These are phyloP conservation scores for Colletotrichum orchidophilum DNA, from an alignment of 2,329 filamentous ascomycete genomes.

Conservation along the genomic window DNA sequence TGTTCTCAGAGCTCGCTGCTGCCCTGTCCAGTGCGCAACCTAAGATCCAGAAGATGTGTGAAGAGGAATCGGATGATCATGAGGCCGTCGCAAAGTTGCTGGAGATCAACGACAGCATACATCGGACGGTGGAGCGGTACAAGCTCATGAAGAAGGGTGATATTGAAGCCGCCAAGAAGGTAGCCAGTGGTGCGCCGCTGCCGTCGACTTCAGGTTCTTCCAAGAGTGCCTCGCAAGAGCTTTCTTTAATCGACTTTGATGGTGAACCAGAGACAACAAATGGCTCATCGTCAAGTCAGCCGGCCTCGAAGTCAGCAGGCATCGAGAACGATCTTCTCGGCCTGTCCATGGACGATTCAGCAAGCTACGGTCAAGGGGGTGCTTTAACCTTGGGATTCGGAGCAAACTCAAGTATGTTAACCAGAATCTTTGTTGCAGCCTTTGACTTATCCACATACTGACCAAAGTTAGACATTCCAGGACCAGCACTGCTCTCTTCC, in stretches of 20 bases:
- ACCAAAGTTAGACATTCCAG: constrained; percentile 65
- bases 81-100: constrained; percentile 95
- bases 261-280: constrained; percentile 65
- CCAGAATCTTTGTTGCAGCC: not conserved
- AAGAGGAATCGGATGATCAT: constrained; percentile 96
- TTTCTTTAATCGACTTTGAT: constrained; percentile 94
- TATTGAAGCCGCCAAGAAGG: constrained; percentile 81
- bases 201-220: constrained; percentile 42
- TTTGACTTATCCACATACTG: constrained; percentile 35
- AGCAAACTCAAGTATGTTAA: constrained; percentile 69
- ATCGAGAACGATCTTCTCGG: constrained; percentile 93
- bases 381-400: constrained; percentile 86
- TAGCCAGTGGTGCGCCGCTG: constrained; percentile 78
- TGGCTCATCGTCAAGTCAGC: constrained; percentile 43
- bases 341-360: constrained; percentile 78
- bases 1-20: constrained; percentile 85
- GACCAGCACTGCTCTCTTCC: constrained; percentile 71
- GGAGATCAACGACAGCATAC: constrained; percentile 99
- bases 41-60: constrained; percentile 99
- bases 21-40: constrained; percentile 93
- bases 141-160: constrained; percentile 97
- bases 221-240: constrained; percentile 74
- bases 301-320: constrained; percentile 65
- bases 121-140: constrained; percentile 94
- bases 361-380: constrained; percentile 76